Base-by-base conservation (phyloP, 2,329 filamentous ascomycete species). In the Sporothrix luriei region DNA sequence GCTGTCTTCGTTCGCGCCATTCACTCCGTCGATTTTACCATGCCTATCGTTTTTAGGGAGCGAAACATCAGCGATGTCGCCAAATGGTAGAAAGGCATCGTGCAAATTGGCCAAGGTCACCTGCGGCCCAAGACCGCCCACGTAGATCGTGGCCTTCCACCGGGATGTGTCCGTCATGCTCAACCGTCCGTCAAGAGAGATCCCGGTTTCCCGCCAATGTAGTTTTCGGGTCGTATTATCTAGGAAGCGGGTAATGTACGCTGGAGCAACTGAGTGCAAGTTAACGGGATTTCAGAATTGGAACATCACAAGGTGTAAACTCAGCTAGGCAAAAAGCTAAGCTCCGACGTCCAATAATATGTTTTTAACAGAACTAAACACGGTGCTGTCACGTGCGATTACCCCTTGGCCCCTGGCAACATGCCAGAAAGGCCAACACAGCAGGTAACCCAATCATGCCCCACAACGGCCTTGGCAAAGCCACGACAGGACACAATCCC, bases 41-140 rank as follows among this genome's bases (percentile, higher is more conserved):
- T 92, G 90, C 72, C 89, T 84, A 77, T 97, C 94, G 70, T 93
- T 91, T 79, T 95, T 96, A 24, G 95, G 95, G 19, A 99, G 82
- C 65, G 92, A 91, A 74, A 99, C 90, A 78, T 97, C 93, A 74
- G 91, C 89, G 72, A 99, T 94, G 79, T 97, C 94, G 77, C 96
- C 95, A 79, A 99, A 99, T 0, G 96, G 95, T 70, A 99, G 87
- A 81, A 99, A 99, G 69, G 94, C 94, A 76, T 96, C 92, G 75
- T 93, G 90, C 61, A 99, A 84, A 72, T 90, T 91, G 71, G 88
- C 86, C 49, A 84, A 83, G 14, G 90, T 94, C 70, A 97, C 93
- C 66, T 88, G 85, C 72, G 90, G 88, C 74, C 95, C 90, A 66
- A 99, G 87, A 43, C 94, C 94, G 73, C 94, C 94, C 66, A 99